phyloP scores from a whole-genome alignment of 73 alveolate species.

The Paramecium biaurelia region DNA sequence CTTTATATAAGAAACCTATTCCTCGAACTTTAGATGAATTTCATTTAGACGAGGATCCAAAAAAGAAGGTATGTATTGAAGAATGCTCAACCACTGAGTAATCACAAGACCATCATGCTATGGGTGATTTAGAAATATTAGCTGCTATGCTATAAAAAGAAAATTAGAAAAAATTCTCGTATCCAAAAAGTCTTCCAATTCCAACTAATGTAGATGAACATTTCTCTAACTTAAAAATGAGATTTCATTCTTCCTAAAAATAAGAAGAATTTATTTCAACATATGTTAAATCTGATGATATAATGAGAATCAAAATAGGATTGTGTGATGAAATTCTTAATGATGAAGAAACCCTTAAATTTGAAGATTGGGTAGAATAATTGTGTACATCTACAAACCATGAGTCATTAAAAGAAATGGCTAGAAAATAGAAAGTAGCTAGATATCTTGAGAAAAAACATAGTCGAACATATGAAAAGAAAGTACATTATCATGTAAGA shows the following conservation, averaged over 20 bases:
- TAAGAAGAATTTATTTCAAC: neutral
- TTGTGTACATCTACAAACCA: constrained; percentile 43
- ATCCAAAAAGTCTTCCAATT: constrained; percentile 23
- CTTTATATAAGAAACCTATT: neutral
- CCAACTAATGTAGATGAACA: constrained; percentile 31
- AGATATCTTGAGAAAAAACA: constrained; percentile 56
- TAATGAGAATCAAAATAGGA: constrained; percentile 20
- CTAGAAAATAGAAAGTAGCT: constrained; percentile 49
- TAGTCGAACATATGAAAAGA: constrained; percentile 60
- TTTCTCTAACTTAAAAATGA: neutral
- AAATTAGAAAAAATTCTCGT: neutral
- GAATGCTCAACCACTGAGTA: constrained; percentile 27
- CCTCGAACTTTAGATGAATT: neutral
- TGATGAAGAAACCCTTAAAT: constrained; percentile 18
- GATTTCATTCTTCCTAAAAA: neutral
- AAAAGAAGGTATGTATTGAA: neutral
- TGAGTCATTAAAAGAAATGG: constrained; percentile 44
- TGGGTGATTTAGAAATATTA: constrained; percentile 17
- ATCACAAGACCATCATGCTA: neutral
- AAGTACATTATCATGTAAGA: constrained; percentile 60
- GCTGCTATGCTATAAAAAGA: neutral
- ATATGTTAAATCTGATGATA: neutral
- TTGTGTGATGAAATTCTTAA: constrained; percentile 17
- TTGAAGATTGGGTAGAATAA: constrained; percentile 48
- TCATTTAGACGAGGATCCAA: constrained; percentile 6